Evolutionary conservation across 2,329 filamentous ascomycete genomes (phyloP).

Genomic region (Penicillium sp.): DNA sequence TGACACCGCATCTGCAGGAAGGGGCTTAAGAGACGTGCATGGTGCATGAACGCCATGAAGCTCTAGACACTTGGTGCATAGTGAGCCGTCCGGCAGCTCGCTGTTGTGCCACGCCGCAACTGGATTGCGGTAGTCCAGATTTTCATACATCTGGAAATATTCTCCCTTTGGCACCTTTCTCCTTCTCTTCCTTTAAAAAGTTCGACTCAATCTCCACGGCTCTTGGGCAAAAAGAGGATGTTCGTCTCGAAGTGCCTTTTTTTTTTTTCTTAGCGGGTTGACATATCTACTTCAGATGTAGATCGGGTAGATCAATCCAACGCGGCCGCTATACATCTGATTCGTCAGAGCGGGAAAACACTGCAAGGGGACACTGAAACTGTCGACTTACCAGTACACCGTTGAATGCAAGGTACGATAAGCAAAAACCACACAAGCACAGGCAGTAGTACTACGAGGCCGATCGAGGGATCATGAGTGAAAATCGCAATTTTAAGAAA

Average conservation of each 20-base stretch:
- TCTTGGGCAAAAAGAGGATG: conserved; percentile 9
- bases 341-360: conserved; percentile 17
- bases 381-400: conserved; percentile 13
- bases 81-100: conserved; percentile 26
- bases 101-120: conserved; percentile 16
- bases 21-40: conserved; percentile 24
- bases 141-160: conserved; percentile 14
- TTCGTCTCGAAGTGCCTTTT: conserved; percentile 17
- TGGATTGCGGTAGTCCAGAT: conserved; percentile 15
- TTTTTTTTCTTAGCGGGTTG: conserved; percentile 20
- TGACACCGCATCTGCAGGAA: conserved; percentile 24
- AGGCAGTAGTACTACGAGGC: background rate
- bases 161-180: conserved; percentile 1
- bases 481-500: conserved; percentile 10
- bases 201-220: background rate
- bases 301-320: conserved; percentile 21
- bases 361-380: conserved; percentile 23
- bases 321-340: conserved; percentile 22
- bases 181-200: background rate
- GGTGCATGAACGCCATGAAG: conserved; percentile 23
- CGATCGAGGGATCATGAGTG: background rate
- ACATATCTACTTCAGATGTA: conserved; percentile 26
- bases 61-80: conserved; percentile 22
- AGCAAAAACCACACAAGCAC: background rate
- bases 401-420: conserved; percentile 23